Base-by-base conservation (phyloP, 345 rosid species). In the Rhizophora mangle region DNA sequence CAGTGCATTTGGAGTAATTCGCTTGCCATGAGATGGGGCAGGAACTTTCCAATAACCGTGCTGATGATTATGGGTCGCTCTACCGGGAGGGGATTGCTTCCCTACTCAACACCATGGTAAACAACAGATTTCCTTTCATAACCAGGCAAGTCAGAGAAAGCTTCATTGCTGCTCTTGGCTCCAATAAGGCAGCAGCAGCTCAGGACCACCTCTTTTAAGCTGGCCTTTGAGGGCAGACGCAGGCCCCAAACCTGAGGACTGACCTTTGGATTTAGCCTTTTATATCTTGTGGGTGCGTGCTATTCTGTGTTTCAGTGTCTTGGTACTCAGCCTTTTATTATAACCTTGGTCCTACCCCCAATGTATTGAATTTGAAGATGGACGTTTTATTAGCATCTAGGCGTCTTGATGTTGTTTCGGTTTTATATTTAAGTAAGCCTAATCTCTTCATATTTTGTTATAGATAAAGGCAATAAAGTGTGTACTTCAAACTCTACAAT, bases 81-180 rank as follows among this genome's bases (percentile, higher is more conserved):
- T 93, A 84, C 81, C 78, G 99, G 57, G 95, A 96, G 89, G 99
- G 96, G 18, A 87, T 96, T 56, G 99, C 99, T 15, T 78, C 99
- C 29, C 81, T 89, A 74, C 85, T 96, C 69, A 92, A 96, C 82
- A 92, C 99, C 72, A 71, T 96, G 95, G 90, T 79, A 1, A 84
- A 68, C 79, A 30, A 70, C 65, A 84, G 63, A 80, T 96, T 96
- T 78, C 86, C 96, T 65, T 84, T 80, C 83, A 78, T 89, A 0
- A 84, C 97, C 54, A 70, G 74, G 66, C 98, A 96, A 80, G 99
- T 96, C 34, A 83, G 90, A 78, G 79, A 89, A 24, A 84, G 61
- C 68, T 96, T 96, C 71, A 59, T 83, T 0, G 58, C 85, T 2
- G 89, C 88, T 30, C 83, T 90, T 6, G 67, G 80, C 65, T 89